A percentile compares a stretch with the other conserved stretches of the same genome.
Evolutionary conservation across 306 rosid species (phyloP).

Genomic region (Rubus parviflorus): DNA sequence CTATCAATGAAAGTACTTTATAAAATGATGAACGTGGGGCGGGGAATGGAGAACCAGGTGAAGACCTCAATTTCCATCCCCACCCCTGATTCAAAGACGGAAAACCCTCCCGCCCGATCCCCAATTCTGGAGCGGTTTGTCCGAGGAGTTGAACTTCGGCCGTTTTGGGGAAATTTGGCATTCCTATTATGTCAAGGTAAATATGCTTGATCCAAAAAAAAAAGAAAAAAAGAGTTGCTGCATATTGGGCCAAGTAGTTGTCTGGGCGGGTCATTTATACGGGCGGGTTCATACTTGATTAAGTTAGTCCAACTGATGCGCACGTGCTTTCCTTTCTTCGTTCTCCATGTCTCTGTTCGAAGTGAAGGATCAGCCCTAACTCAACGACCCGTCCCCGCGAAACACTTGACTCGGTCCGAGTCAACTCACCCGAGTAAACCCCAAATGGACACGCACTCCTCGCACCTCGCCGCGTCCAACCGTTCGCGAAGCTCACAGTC

Average conservation of each 20-base stretch:
- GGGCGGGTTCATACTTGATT: not conserved
- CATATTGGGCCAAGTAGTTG: not conserved
- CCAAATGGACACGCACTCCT: slow-evolving; percentile 68
- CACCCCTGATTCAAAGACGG: not conserved
- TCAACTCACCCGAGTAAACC: slow-evolving; percentile 6
- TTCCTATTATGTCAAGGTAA: too few species aligned
- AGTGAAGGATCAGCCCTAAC: not conserved
- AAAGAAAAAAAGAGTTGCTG: not conserved
- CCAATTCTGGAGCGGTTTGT: too few species aligned
- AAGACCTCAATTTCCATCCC: too few species aligned
- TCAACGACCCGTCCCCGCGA: not conserved
- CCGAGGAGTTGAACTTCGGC: too few species aligned
- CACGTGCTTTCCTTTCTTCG: not conserved
- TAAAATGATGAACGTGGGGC: too few species aligned
- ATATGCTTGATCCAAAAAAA: too few species aligned
- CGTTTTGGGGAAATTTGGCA: too few species aligned
- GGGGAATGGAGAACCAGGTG: too few species aligned
- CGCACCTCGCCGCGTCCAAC: slow-evolving; percentile 70
- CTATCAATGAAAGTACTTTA: too few species aligned
- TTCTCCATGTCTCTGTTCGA: not conserved
- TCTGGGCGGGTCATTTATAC: not conserved
- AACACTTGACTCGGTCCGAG: slow-evolving; percentile 10
- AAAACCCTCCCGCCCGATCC: not conserved
- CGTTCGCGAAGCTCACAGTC: slow-evolving; percentile 92
- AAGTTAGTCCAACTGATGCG: not conserved